These are phyloP conservation scores for Trametes meyenii DNA, from an alignment of 768 basidiomycete genomes.

Conservation along the genomic window DNA sequence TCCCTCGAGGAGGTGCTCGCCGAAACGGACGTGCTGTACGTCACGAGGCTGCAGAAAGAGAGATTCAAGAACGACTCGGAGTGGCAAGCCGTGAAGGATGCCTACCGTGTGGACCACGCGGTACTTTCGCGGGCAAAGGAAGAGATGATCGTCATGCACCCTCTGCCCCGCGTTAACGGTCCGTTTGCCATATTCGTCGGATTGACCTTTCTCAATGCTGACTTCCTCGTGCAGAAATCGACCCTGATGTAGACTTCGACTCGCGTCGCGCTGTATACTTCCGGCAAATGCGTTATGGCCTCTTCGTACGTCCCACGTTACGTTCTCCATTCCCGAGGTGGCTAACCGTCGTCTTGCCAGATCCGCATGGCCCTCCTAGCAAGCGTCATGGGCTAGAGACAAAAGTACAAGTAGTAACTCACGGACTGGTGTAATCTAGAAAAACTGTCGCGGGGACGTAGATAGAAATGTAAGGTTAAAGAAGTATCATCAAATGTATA, in stretches of 20 bases:
- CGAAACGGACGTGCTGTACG: conserved; percentile 95
- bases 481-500: too few species aligned
- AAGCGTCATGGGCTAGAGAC: conserved; percentile 41
- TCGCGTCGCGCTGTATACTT: conserved; percentile 93
- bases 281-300: conserved; percentile 97
- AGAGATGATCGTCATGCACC: conserved; percentile 99
- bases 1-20: conserved; percentile 89
- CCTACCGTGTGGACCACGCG: conserved; percentile 92
- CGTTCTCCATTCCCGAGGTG: background rate
- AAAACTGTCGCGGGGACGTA: too few species aligned
- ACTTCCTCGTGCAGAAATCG: conserved; percentile 74
- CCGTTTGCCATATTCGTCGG: conserved; percentile 26
- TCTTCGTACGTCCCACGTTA: conserved; percentile 72
- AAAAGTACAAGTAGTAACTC: too few species aligned
- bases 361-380: conserved; percentile 58
- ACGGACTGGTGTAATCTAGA: too few species aligned
- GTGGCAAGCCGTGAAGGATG: conserved; percentile 90
- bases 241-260: conserved; percentile 97
- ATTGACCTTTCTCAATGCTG: conserved; percentile 12
- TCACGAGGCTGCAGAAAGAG: conserved; percentile 95
- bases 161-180: conserved; percentile 93
- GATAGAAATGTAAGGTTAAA: too few species aligned
- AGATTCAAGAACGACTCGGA: conserved; percentile 80
- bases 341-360: conserved; percentile 28
- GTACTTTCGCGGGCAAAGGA: conserved; percentile 92